A percentile compares a stretch with the other conserved stretches of the same genome.
Conservation (phyloP, 345 rosid species). For the Hirschfeldia incana region DNA sequence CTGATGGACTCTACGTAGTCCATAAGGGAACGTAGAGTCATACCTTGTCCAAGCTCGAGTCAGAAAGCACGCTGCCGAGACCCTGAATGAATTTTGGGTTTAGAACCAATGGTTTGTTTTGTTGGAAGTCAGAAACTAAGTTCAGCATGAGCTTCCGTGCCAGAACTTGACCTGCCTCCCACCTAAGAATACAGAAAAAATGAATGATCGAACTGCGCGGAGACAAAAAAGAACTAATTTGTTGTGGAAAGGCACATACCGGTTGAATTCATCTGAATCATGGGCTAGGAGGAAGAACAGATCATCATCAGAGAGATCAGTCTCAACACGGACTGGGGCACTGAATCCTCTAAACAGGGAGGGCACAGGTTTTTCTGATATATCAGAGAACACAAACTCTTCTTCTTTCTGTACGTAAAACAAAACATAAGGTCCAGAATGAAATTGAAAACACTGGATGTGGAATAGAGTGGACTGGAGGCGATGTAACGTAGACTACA, state of each 20-base stretch:
- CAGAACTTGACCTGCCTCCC: conserved; percentile 97
- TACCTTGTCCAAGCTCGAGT: conserved; percentile 85
- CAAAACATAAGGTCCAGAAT: conserved; percentile 23
- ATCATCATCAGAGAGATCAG: conserved; percentile 76
- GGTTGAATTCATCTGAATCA: conserved; percentile 92
- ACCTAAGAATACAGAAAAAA: conserved; percentile 48
- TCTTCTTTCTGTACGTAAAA: conserved; percentile 75
- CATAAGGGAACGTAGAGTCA: background rate
- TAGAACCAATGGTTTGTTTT: conserved; percentile 60
- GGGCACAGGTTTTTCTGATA: conserved; percentile 78
- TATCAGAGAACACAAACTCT: conserved; percentile 80
- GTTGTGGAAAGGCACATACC: conserved; percentile 53
- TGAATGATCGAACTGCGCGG: background rate
- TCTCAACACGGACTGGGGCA: conserved; percentile 88
- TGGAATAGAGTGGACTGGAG: background rate
- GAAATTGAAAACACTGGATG: background rate
- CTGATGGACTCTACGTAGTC: background rate
- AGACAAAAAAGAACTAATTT: conserved; percentile 9
- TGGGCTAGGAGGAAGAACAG: conserved; percentile 94
- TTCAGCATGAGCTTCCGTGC: conserved; percentile 90
- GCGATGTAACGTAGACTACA: background rate
- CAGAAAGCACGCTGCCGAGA: conserved; percentile 68
- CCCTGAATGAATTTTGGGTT: conserved; percentile 80
- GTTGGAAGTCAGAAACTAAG: conserved; percentile 82
- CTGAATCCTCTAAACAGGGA: conserved; percentile 88